These are phyloP conservation scores for Hypomontagnella monticulosa DNA, from an alignment of 495 filamentous ascomycete species.

Conservation along the genomic window DNA sequence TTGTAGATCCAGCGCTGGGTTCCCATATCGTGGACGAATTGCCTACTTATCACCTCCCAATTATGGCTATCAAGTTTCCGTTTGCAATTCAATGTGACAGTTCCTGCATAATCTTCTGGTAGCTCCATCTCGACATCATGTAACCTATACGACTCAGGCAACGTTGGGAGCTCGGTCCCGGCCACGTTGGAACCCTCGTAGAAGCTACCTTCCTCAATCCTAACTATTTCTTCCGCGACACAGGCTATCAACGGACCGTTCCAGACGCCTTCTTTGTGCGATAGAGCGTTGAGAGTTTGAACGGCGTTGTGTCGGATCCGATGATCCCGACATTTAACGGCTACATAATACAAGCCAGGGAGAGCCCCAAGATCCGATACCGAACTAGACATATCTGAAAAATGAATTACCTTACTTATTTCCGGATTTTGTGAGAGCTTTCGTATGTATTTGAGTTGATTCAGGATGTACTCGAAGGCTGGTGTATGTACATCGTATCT, in stretches of 20 bases:
- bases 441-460: slow-evolving; percentile 45
- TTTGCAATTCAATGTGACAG: slow-evolving; percentile 12
- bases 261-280: slow-evolving; percentile 67
- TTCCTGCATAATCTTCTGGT: slow-evolving; percentile 27
- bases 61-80: slow-evolving; percentile 7
- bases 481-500: slow-evolving; percentile 54
- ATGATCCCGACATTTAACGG: slow-evolving; percentile 66
- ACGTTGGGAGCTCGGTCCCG: neutral
- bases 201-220: slow-evolving; percentile 51
- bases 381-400: slow-evolving; percentile 43
- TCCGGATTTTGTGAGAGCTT: neutral
- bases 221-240: slow-evolving; percentile 47
- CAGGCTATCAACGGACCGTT: slow-evolving; percentile 33
- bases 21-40: slow-evolving; percentile 22
- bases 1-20: slow-evolving; percentile 21
- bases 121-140: slow-evolving; percentile 33
- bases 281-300: slow-evolving; percentile 45
- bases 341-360: slow-evolving; percentile 62
- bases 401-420: slow-evolving; percentile 1
- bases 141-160: slow-evolving; percentile 28
- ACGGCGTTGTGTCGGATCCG: slow-evolving; percentile 57
- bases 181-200: slow-evolving; percentile 29
- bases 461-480: slow-evolving; percentile 52
- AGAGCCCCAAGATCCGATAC: slow-evolving; percentile 61
- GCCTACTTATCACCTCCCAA: slow-evolving; percentile 23